Conservation (phyloP, 208 protist genomes). For the Borovskyia barvae region DNA sequence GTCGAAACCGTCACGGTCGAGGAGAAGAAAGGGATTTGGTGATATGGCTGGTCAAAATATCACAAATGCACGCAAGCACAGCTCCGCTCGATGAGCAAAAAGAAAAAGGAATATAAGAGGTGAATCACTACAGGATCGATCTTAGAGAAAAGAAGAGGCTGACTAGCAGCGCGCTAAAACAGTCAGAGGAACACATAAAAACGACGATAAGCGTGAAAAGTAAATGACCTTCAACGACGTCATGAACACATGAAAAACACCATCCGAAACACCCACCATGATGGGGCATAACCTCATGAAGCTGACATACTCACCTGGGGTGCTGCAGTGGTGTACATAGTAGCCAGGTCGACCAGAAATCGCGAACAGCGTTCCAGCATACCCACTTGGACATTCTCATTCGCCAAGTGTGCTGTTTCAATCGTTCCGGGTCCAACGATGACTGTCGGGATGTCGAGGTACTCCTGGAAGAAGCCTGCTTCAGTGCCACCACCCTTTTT, state of each 20-base stretch:
- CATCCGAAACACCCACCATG: background rate
- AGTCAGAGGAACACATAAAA: background rate
- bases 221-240: no score
- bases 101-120: background rate
- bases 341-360: conserved; percentile 5
- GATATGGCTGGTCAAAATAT: no score
- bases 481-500: conserved; percentile 34
- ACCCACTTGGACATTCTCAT: conserved; percentile 31
- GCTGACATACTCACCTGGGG: no score
- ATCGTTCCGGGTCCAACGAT: conserved; percentile 31
- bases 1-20: no score
- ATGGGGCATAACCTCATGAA: background rate
- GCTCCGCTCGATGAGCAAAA: no score
- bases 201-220: background rate
- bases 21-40: no score
- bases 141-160: background rate
- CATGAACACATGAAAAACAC: background rate
- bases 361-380: conserved; percentile 4
- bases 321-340: background rate
- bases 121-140: no score
- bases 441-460: conserved; percentile 31
- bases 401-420: conserved; percentile 27
- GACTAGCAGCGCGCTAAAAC: background rate
- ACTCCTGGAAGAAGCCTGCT: conserved; percentile 41
- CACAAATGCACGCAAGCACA: no score